Evolutionary conservation across 768 basidiomycete genomes (phyloP), one percentile per base, ranked within the genome.

Genomic region (Hericium rajendrae): DNA sequence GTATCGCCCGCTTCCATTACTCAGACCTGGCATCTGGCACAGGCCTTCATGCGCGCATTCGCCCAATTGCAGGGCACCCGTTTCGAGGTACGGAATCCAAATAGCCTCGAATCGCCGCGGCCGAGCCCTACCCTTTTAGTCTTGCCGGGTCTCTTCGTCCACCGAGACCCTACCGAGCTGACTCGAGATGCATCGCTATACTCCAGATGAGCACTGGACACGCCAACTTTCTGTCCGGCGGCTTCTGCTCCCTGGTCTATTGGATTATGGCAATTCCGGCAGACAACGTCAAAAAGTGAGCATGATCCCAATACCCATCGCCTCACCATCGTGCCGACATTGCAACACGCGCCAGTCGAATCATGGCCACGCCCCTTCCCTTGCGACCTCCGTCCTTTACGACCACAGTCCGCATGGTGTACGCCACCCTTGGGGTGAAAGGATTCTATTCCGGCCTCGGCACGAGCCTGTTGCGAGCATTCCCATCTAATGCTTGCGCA

Each of bases 241-340:
- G 85, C 9, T 69, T 83, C 32, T 81, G 71, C 41, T 77, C 81
- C 4, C 83, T 86, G 64, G 74, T 74, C 22, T 88, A 80, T 68
- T 88, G 86, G 85, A 72, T 73, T 22, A 78, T 82, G 74, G 83
- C 79, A 22, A 84, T 86, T 60, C 85, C 88, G 3, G 78, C 84
- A 56, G 91, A 93, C 70, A 89, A 89, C 67, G 73, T 90, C 59
- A 92, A 93, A 72, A 91, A 89, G 88, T 88, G 64, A 57, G 76
- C 70, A 38, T 52, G 53, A 50, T 49, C 46, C 51, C 52, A 52
- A 48, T 48, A 26, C 37, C 51, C 41, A 48, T 57, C 26, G 16
- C 58, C 20, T 13, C 53, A 85, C 83, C 67, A 83, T 82, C 48
- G 85, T 85, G 79, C 82, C 86, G 82, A 72, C 82, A 0, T 68